Percentiles rank a stretch among this genome's conserved stretches.
phyloP scores from a whole-genome alignment of 1,284 basidiomycete species.

The Rhodotorula mucilaginosa region DNA sequence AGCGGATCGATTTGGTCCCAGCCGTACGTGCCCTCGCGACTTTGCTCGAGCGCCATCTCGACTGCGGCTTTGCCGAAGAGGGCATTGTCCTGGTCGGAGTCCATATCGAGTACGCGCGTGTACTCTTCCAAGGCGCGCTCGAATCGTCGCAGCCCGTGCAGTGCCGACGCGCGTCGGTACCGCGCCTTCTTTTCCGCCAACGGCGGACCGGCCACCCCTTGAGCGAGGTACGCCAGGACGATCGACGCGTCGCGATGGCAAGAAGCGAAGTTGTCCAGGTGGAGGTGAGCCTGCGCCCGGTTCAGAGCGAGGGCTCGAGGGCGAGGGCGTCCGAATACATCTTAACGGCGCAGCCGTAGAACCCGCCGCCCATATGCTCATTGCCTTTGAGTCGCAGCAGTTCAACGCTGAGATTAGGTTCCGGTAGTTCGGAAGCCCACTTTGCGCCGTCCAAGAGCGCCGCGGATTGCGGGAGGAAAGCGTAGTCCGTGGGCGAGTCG shows the following conservation, averaged over 20 bases:
- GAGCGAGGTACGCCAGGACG: constrained; percentile 1
- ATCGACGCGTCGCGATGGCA: constrained; percentile 1
- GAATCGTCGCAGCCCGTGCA: neutral
- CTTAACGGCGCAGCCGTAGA: constrained; percentile 5
- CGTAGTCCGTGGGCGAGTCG: constrained; percentile 40
- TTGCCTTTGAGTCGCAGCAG: constrained; percentile 15
- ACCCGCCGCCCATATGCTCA: neutral
- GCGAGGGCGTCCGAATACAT: constrained; percentile 7
- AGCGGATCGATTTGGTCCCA: neutral
- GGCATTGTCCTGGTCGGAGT: neutral
- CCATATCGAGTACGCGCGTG: neutral
- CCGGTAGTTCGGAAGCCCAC: neutral
- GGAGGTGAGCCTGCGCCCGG: constrained; percentile 17
- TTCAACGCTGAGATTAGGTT: neutral
- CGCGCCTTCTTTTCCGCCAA: neutral
- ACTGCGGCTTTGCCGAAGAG: neutral
- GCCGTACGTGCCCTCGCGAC: neutral
- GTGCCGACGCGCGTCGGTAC: constrained; percentile 8
- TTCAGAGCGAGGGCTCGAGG: neutral
- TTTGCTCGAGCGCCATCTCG: neutral
- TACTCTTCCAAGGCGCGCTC: neutral
- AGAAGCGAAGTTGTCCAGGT: neutral
- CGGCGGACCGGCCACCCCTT: neutral
- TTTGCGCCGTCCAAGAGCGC: constrained; percentile 1
- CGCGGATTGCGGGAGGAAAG: neutral